Base-by-base conservation (phyloP, 768 basidiomycete species). In the Serpula lacrymans region DNA sequence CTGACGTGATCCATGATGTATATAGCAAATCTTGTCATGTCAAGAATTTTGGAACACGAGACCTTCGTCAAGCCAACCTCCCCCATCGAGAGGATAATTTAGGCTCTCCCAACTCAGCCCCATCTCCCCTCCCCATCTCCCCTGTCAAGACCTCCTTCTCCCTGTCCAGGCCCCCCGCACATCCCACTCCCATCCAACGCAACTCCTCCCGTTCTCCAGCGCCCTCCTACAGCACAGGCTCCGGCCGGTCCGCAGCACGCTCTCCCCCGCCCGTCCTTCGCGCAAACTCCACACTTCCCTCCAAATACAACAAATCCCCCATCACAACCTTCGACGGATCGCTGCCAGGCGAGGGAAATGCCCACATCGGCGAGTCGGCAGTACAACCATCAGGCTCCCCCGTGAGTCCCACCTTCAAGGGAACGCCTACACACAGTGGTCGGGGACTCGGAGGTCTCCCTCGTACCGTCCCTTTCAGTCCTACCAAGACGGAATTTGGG, bases 1-100 rank as follows among this genome's bases (percentile, higher is more conserved):
- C 29, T 32, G 12, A 34, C 16, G 34, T 10, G 28, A 4, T 42
- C 42, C 21, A 50, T 18, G 16, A 7, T 9, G 23, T 24, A 7
- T 43, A 41, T 60, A 93, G 91, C 67, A 92, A 91, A 71, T 67
- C 71, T 34, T 94, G 91, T 53, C 88, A 94, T 57, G 56, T 78
- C 38, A 85, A 81, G 70, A 77, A 69, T 48, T 93, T 91, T 50
- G 89, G 87, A 16, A 88, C 84, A 7, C 72, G 75, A 39, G 79
- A 86, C 53, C 72, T 88, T 23, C 76, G 85, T 37, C 77, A 81
- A 39, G 82, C 80, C 40, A 85, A 86, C 54, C 75, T 85, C 8
- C 78, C 83, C 18, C 58, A 77, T 45, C 61, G 65, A 48, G 62
- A 66, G 24, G 69, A 70, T 16, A 38, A 51, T 57, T 37, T 37